Evolutionary conservation across 2,329 filamentous ascomycete species (phyloP), one percentile per base, ranked within the genome.

Genomic region (Nothopassalora personata): DNA sequence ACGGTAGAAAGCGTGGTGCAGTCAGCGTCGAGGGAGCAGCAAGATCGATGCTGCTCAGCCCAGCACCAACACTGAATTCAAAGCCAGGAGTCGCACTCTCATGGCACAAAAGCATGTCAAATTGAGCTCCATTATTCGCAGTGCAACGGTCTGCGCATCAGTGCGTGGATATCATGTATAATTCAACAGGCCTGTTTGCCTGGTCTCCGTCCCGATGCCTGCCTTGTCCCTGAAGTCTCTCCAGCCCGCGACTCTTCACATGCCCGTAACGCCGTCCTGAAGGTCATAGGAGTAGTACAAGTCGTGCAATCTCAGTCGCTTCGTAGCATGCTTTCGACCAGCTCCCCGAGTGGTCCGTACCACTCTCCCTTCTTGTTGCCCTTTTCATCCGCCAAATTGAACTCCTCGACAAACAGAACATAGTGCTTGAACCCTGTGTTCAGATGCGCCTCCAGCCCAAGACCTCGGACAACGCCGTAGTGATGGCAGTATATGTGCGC

Each of bases 391-490:
- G 91, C 91, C 67, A 99, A 78, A 67, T 85, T 86, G 77, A 97
- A 94, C 81, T 99, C 95, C 74, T 99, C 92, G 67, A 99, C 91
- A 76, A 99, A 99, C 60, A 99, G 83, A 63, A 99, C 94, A 72
- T 97, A 99, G 77, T 99, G 94, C 83, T 99, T 99, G 85, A 99
- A 99, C 77, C 91, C 96, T 13, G 94, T 99, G 78, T 99, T 99
- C 66, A 99, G 84, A 76, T 99, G 94, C 48, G 95, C 92, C 77
- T 99, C 94, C 59, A 99, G 83, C 23, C 94, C 94, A 43, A 99
- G 84, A 73, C 97, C 91, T 60, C 95, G 89, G 67, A 99, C 88
- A 66, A 99, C 92, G 36, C 92, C 92, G 77, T 99, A 99, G 76
- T 99, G 94, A 58, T 92, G 90, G 83, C 96, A 97, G 80, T 99